Conservation (phyloP, 1,284 basidiomycete species). For the Hemileia vastatrix region DNA sequence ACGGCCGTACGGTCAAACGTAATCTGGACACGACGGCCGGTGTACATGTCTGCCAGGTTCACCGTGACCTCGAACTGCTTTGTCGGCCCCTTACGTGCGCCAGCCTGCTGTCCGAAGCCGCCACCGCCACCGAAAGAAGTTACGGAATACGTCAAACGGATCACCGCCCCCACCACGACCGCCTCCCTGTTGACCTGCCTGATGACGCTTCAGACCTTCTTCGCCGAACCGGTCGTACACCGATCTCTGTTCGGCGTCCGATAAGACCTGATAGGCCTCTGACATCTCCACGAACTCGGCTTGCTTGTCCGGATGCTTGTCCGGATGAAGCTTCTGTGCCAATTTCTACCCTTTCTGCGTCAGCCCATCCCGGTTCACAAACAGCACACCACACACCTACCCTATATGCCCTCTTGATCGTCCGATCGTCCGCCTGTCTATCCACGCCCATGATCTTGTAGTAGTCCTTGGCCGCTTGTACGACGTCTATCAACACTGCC, state of each 20-base stretch:
- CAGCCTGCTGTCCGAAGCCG: constrained; percentile 55
- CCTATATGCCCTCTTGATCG: constrained; percentile 79
- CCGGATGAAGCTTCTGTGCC: constrained; percentile 50
- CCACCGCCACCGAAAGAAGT: constrained; percentile 71
- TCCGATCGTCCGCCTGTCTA: constrained; percentile 59
- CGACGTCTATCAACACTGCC: too few relatives aligned
- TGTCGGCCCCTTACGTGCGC: constrained; percentile 68
- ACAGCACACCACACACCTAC: constrained; percentile 29
- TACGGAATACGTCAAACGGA: constrained; percentile 85
- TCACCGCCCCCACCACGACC: constrained; percentile 61
- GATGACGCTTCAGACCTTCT: constrained; percentile 78
- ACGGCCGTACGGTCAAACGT: constrained; percentile 76
- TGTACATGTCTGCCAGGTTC: constrained; percentile 72
- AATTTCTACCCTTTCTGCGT: constrained; percentile 24
- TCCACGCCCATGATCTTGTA: constrained; percentile 10
- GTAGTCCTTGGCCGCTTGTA: constrained; percentile 7
- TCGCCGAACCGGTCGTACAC: constrained; percentile 88
- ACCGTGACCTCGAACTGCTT: constrained; percentile 79
- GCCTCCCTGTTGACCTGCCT: constrained; percentile 51
- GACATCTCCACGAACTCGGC: constrained; percentile 58
- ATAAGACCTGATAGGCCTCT: constrained; percentile 83
- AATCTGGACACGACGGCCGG: constrained; percentile 58
- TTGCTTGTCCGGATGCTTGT: constrained; percentile 76
- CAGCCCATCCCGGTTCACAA: too few relatives aligned
- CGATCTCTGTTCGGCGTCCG: constrained; percentile 73